Conservation (phyloP, 2,329 filamentous ascomycete genomes). For the Fusarium ramigenum region DNA sequence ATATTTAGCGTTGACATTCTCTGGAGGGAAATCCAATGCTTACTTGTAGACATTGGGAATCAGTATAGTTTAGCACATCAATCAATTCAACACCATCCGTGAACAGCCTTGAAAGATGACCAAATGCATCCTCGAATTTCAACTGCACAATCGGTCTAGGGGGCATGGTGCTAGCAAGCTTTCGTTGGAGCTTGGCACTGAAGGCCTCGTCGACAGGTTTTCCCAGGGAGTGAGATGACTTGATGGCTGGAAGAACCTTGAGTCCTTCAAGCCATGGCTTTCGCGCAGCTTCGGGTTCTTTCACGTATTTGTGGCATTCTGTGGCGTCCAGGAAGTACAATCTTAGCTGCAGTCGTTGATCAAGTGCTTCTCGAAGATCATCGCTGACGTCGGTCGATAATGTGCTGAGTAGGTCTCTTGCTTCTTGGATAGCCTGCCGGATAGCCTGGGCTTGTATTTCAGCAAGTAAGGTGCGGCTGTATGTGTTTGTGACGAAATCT, state of each 20-base stretch:
- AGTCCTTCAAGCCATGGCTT: slow-evolving; percentile 63
- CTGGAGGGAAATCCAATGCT: slow-evolving; percentile 32
- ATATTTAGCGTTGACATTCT: neutral
- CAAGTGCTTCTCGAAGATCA: slow-evolving; percentile 65
- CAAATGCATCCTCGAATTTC: slow-evolving; percentile 75
- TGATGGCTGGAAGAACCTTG: slow-evolving; percentile 63
- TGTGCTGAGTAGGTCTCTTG: slow-evolving; percentile 60
- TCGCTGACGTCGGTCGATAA: slow-evolving; percentile 51
- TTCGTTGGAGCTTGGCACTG: slow-evolving; percentile 89
- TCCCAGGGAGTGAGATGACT: slow-evolving; percentile 69
- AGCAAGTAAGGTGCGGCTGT: slow-evolving; percentile 79
- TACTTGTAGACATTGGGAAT: slow-evolving; percentile 77
- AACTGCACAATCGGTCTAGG: slow-evolving; percentile 88
- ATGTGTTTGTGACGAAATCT: slow-evolving; percentile 94
- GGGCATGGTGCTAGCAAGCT: slow-evolving; percentile 91
- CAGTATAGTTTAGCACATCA: slow-evolving; percentile 72
- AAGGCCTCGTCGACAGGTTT: slow-evolving; percentile 80
- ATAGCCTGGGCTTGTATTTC: slow-evolving; percentile 68
- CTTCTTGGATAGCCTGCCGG: slow-evolving; percentile 62
- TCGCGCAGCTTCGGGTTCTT: slow-evolving; percentile 57
- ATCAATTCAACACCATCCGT: slow-evolving; percentile 76
- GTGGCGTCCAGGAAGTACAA: slow-evolving; percentile 67
- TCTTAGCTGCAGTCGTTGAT: slow-evolving; percentile 72
- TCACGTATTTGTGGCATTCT: slow-evolving; percentile 58
- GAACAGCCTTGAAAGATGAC: slow-evolving; percentile 75